Evolutionary conservation across 169 alveolate genomes (phyloP), one percentile per base, ranked within the genome.

Genomic region (Plasmodium falciparum): DNA sequence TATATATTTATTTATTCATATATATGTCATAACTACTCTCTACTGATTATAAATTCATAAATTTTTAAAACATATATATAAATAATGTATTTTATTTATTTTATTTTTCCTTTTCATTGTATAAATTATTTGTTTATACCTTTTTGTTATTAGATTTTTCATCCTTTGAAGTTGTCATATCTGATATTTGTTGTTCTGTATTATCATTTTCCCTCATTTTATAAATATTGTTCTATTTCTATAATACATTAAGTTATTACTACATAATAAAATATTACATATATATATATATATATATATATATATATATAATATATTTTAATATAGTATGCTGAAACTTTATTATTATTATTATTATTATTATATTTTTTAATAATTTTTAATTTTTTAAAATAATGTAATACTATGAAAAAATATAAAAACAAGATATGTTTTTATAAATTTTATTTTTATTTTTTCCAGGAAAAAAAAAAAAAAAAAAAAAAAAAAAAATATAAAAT

Each of bases 181-280:
- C 49, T 20, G 33, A 50, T 12, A 20, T 71, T n/a, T 71, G 80
- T 12, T 8, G 49, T 49, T 5, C 52, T 22, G 2, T 8, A 22
- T 22, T 47, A 12, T 71, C 67, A 52, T 71, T 52, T 52, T 62
- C 13, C 20, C 52, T 50, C 80, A 71, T 71, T 71, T 71, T 49
- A 9, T 1, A 2, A 9, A 29, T 11, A 29, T 29, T 66, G 9
- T 24, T 12, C 12, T 66, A 66, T 39, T 12, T 56, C 22, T 17
- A 56, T 17, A 56, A 13, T 12, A 15, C 6, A 56, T 2, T 8
- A 56, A n/a, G 8, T 56, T 56, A 56, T 12, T 17, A 56, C 3
- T 17, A 56, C 62, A 13, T 12, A 56, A 56, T 56, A 22, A 56
- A 56, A 3, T 56, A 54, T n/a, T 13, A 54, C 11, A 26, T 26